A percentile compares a stretch with the other conserved stretches of the same genome.
Conservation (phyloP, 2,329 filamentous ascomycete genomes). For the Gaeumannomyces tritici region DNA sequence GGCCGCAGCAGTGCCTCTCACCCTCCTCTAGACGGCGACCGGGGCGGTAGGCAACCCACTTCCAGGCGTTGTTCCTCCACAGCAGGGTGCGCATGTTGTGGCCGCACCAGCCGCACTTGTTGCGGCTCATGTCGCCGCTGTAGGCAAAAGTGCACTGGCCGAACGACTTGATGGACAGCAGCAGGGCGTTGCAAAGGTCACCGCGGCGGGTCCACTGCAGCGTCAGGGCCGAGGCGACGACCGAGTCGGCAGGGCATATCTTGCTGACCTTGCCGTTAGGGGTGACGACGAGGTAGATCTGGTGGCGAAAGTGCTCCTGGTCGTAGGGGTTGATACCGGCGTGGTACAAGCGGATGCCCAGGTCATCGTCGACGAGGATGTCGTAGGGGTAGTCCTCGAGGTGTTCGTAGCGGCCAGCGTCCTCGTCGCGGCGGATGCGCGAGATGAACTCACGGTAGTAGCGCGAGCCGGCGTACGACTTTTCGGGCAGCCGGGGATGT, state of each 20-base stretch:
- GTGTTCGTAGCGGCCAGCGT: constrained; percentile 3
- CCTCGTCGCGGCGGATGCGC: not conserved
- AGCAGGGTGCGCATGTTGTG: constrained; percentile 1
- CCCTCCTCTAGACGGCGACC: not conserved
- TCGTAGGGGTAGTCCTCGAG: constrained; percentile 5
- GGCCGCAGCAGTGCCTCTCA: constrained; percentile 3
- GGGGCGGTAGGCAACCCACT: not conserved
- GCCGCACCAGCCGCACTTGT: constrained; percentile 4
- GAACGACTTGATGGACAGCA: constrained; percentile 4
- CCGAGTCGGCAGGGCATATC: not conserved
- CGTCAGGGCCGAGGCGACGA: constrained; percentile 2
- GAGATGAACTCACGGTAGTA: constrained; percentile 4
- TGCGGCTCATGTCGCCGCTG: constrained; percentile 2
- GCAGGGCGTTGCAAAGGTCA: constrained; percentile 4
- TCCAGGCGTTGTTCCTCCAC: constrained; percentile 2
- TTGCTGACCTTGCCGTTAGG: constrained; percentile 4
- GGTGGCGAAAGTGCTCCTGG: constrained; percentile 4
- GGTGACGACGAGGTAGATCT: constrained; percentile 2
- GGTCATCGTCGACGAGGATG: constrained; percentile 1
- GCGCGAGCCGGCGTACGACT: constrained; percentile 1
- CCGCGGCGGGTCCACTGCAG: constrained; percentile 4
- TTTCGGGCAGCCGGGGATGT: not conserved
- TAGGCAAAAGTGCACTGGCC: constrained; percentile 4
- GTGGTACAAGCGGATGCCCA: constrained; percentile 2
- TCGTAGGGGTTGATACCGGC: constrained; percentile 5